These are phyloP conservation scores for Theileria equi DNA, from an alignment of 169 alveolate species.

Conservation along the genomic window DNA sequence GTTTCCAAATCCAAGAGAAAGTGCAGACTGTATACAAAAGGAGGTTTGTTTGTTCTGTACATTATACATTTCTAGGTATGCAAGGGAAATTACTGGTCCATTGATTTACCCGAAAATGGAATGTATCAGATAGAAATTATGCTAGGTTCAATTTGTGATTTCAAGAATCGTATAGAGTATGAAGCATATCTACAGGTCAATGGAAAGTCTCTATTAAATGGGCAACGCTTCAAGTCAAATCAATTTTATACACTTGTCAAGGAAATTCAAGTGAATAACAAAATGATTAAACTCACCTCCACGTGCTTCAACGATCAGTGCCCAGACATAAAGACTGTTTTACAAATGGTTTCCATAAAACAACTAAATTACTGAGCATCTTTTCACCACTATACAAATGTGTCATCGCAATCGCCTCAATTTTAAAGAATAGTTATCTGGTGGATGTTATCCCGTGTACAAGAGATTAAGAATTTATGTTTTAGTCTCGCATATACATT, in stretches of 20 bases:
- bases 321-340: constrained; percentile 11
- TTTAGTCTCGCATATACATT: background rate
- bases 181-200: constrained; percentile 44
- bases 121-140: constrained; percentile 47
- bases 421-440: no score
- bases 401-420: no score
- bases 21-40: constrained; percentile 39
- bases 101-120: constrained; percentile 61
- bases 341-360: constrained; percentile 28
- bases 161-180: background rate
- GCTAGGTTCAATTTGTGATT: constrained; percentile 45
- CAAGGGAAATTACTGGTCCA: constrained; percentile 61
- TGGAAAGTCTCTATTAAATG: constrained; percentile 32
- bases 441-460: no score
- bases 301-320: constrained; percentile 40
- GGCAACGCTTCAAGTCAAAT: constrained; percentile 21
- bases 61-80: constrained; percentile 24
- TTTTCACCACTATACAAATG: no score
- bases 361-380: background rate
- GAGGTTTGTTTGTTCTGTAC: constrained; percentile 15
- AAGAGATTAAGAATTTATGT: background rate
- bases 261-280: constrained; percentile 53
- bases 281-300: constrained; percentile 50
- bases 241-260: constrained; percentile 52
- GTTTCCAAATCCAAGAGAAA: constrained; percentile 54